phyloP scores from a whole-genome alignment of 192 early-diverging fungal species.

The Diversispora epigaea region DNA sequence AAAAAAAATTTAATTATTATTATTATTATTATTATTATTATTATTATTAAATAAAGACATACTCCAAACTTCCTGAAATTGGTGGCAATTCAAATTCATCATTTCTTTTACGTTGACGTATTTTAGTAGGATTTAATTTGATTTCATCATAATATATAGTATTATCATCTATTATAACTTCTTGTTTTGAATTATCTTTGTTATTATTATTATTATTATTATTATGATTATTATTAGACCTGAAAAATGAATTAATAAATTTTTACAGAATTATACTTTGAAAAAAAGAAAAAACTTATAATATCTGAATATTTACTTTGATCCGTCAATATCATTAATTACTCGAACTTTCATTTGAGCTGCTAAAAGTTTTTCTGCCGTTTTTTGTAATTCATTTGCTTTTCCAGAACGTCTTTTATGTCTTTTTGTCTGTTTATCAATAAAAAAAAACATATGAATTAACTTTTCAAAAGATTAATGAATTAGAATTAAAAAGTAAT shows the following conservation, averaged over 20 bases:
- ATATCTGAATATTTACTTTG: conserved; percentile 35
- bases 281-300: not conserved
- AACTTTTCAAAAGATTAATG: conserved; percentile 12
- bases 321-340: conserved; percentile 46
- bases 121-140: not conserved
- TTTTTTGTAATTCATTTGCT: conserved; percentile 59
- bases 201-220: too few relatives aligned
- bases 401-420: conserved; percentile 41
- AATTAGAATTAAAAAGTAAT: not conserved
- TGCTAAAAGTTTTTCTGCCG: conserved; percentile 81
- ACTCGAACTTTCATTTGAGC: conserved; percentile 76
- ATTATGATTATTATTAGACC: conserved; percentile 40
- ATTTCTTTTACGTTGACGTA: conserved; percentile 32
- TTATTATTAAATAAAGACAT: not conserved
- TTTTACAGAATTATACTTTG: not conserved
- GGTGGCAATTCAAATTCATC: conserved; percentile 63
- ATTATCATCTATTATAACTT: conserved; percentile 30
- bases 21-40: not conserved
- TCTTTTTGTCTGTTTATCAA: conserved; percentile 47
- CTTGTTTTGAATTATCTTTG: conserved; percentile 15
- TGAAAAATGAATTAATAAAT: not conserved
- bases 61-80: conserved; percentile 40
- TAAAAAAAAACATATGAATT: not conserved
- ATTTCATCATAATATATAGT: conserved; percentile 9
- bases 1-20: not conserved